Base-by-base conservation (phyloP, 129 eudicot genomes). In the Tagetes erecta region DNA sequence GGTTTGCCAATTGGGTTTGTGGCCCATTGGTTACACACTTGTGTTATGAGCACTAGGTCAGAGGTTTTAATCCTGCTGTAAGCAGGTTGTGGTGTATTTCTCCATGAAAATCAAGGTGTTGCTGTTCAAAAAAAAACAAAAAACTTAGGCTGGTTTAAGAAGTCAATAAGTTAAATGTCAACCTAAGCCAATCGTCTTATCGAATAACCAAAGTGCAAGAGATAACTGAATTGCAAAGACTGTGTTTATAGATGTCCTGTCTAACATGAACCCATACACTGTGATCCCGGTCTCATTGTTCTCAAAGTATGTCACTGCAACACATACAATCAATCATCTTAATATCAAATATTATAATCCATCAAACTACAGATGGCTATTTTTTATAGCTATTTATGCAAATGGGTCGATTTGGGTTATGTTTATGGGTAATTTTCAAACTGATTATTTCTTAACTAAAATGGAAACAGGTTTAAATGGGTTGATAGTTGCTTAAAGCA, bases 301-400 rank as follows among this genome's bases (percentile, higher is more conserved):
- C 76, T 78, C 71, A 70, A 78, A 63, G 45, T 78, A 78, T 3
- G 81, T 70, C 81, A 70, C 76, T 78, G 71, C 81, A 78, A 69
- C 46, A 60, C 58, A 69, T 62, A 10, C 11, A 3, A 45, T 12
- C 39, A 62, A 7, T 7, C 45, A 27, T 59, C 14, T 5, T 59
- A 37, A 47, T 37, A 58, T 30, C 53, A 38, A 20, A 7, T 64
- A 5, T 20, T 46, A 0, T 73, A 47, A 63, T 58, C 64, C 6
- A 58, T 73, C 60, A 55, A 20, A 11, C 12, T 55, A 13, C 33
- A 36, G 27, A 13, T 46, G 47, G 8, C 2, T n/a, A 50, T 39
- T 8, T 3, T 2, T 35, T 20, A 20, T 20, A 72, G 10, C 67
- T 33, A 13, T 52, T 70, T 70, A 36, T 33, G 39, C 13, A 6